These are phyloP conservation scores for Boletus tylopilopsis DNA, from an alignment of 768 basidiomycete species.

Conservation along the genomic window DNA sequence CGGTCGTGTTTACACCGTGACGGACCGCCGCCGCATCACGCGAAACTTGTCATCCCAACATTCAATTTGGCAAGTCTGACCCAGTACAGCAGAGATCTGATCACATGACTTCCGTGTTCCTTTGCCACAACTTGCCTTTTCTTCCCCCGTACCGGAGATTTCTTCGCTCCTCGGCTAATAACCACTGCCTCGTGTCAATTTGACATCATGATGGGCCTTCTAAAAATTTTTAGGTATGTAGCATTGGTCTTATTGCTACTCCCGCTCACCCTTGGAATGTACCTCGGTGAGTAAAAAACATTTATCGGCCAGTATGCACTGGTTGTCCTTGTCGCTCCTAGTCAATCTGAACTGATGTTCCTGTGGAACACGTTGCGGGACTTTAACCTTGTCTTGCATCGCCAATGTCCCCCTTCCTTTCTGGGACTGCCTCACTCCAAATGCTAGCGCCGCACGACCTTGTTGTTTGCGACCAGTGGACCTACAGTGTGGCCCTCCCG, in stretches of 20 bases:
- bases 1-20: slow-evolving; percentile 14
- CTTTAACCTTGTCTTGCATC: slow-evolving; percentile 21
- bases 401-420: slow-evolving; percentile 12
- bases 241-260: not conserved
- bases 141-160: slow-evolving; percentile 20
- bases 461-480: not conserved
- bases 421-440: slow-evolving; percentile 10
- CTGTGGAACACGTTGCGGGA: slow-evolving; percentile 13
- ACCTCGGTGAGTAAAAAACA: not conserved
- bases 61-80: slow-evolving; percentile 15
- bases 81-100: slow-evolving; percentile 7
- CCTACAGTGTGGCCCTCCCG: not conserved
- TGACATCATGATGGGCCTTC: not conserved
- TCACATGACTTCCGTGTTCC: slow-evolving; percentile 17
- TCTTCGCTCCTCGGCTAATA: slow-evolving; percentile 18
- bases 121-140: slow-evolving; percentile 8
- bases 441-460: not conserved
- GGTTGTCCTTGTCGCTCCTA: not conserved
- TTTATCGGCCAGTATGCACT: not conserved
- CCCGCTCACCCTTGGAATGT: not conserved
- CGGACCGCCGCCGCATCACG: slow-evolving; percentile 4
- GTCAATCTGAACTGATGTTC: slow-evolving; percentile 4
- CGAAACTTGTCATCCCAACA: slow-evolving; percentile 11
- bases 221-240: slow-evolving; percentile 13
- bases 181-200: slow-evolving; percentile 10